These are phyloP conservation scores for Ziziphus jujuba DNA, from an alignment of 306 rosid genomes.

Conservation along the genomic window DNA sequence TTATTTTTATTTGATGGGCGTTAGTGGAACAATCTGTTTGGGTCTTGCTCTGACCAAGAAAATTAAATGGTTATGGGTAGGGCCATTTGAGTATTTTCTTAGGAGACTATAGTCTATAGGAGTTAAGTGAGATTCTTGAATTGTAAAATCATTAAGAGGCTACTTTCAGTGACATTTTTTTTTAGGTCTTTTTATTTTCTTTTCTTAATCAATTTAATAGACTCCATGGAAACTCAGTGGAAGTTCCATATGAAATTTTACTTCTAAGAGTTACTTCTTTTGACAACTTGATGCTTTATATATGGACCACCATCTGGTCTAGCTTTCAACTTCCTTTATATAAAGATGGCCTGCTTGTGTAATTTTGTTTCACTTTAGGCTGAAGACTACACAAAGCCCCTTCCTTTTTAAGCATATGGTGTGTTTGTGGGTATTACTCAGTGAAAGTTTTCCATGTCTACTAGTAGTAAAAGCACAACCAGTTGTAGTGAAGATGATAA, in stretches of 20 bases:
- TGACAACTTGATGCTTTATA: constrained; percentile 10
- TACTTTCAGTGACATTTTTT: neutral
- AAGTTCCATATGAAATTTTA: constrained; percentile 31
- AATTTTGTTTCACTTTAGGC: constrained; percentile 28
- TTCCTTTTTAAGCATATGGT: neutral
- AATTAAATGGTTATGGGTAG: no score
- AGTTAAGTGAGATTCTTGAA: no score
- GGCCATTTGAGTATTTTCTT: no score
- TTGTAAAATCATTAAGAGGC: no score
- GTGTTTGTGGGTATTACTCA: constrained; percentile 6
- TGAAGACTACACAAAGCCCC: constrained; percentile 8
- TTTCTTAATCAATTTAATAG: neutral
- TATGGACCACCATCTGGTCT: neutral
- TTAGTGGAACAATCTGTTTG: no score
- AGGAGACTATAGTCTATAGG: no score
- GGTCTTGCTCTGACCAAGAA: no score
- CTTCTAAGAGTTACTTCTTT: constrained; percentile 6
- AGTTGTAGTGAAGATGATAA: constrained; percentile 45
- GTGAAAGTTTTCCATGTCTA: constrained; percentile 36
- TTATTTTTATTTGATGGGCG: no score
- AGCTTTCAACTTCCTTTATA: constrained; percentile 15
- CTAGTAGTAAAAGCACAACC: constrained; percentile 40
- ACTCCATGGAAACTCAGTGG: constrained; percentile 35
- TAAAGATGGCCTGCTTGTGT: constrained; percentile 20
- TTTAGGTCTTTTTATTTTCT: neutral